Evolutionary conservation across 768 basidiomycete genomes (phyloP).

Genomic region (Psilocybe subaeruginosa): DNA sequence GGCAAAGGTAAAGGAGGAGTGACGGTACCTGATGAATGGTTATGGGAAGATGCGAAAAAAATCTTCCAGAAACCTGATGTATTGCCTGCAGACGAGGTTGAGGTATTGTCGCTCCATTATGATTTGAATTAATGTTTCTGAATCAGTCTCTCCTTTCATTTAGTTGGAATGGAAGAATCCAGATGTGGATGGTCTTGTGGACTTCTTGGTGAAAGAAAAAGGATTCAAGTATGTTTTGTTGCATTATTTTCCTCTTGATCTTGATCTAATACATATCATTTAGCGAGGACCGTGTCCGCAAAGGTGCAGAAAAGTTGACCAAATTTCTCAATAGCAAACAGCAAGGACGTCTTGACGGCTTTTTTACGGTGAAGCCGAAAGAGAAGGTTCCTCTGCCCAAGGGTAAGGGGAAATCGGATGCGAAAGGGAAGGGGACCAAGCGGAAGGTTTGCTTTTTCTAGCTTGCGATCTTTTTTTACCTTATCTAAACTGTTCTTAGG

Average conservation of each 20-base stretch:
- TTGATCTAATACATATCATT: not conserved
- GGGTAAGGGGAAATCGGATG: slow-evolving; percentile 24
- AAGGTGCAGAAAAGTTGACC: slow-evolving; percentile 90
- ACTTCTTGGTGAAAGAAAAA: slow-evolving; percentile 93
- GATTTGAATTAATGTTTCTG: not conserved
- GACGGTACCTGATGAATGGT: slow-evolving; percentile 92
- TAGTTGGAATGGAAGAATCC: slow-evolving; percentile 95
- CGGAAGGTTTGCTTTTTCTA: slow-evolving; percentile 51
- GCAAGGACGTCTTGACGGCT: slow-evolving; percentile 94
- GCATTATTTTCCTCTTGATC: not conserved
- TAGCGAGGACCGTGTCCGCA: slow-evolving; percentile 96
- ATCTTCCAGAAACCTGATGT: slow-evolving; percentile 93
- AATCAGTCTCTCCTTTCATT: not conserved
- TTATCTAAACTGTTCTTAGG: slow-evolving; percentile 27
- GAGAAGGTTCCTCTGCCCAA: slow-evolving; percentile 40
- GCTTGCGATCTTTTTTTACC: not conserved
- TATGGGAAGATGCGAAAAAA: slow-evolving; percentile 93
- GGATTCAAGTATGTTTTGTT: slow-evolving; percentile 84
- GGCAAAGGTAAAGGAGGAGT: slow-evolving; percentile 72
- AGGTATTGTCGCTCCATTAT: slow-evolving; percentile 53
- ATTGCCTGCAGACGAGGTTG: slow-evolving; percentile 78
- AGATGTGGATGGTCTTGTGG: slow-evolving; percentile 89
- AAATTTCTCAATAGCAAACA: slow-evolving; percentile 90
- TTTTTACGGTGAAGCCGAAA: slow-evolving; percentile 80
- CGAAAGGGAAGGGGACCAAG: slow-evolving; percentile 40